phyloP scores from a whole-genome alignment of 345 rosid species.

The Acer saccharum region DNA sequence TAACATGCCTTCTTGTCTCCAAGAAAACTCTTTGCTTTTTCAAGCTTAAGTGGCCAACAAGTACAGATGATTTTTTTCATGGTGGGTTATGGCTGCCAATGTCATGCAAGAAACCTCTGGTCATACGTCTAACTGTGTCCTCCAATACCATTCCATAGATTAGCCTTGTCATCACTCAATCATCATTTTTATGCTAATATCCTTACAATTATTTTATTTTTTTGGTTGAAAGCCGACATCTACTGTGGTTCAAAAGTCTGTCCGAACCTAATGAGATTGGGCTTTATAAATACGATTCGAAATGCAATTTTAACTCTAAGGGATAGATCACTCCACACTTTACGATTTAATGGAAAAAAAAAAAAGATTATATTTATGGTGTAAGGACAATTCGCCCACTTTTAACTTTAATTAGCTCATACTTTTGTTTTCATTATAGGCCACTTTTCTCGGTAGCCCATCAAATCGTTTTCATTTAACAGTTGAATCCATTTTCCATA shows the following conservation, averaged over 20 bases:
- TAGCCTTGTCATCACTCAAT: conserved; percentile 25
- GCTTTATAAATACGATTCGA: too few species aligned
- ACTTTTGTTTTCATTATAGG: conserved; percentile 16
- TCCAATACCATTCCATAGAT: conserved; percentile 12
- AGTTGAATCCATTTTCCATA: conserved; percentile 7
- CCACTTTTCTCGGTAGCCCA: conserved; percentile 1
- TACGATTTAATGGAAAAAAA: too few species aligned
- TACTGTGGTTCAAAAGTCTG: too few species aligned
- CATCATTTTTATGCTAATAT: not conserved
- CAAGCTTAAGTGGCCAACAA: conserved; percentile 61
- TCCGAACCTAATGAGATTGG: too few species aligned
- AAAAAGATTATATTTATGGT: too few species aligned
- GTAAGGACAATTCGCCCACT: too few species aligned
- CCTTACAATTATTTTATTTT: not conserved
- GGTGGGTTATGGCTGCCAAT: conserved; percentile 47
- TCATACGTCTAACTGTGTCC: conserved; percentile 26
- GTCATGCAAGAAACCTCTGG: conserved; percentile 35
- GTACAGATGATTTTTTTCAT: conserved; percentile 36
- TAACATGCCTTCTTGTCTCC: conserved; percentile 39
- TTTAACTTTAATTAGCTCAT: too few species aligned
- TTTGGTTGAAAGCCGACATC: too few species aligned
- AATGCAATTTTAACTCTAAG: too few species aligned
- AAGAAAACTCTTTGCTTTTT: conserved; percentile 26
- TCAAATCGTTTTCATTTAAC: conserved; percentile 17
- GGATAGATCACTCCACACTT: too few species aligned